Evolutionary conservation across 2,329 filamentous ascomycete genomes (phyloP).

Genomic region (Nannizziopsis arthrosporioides): DNA sequence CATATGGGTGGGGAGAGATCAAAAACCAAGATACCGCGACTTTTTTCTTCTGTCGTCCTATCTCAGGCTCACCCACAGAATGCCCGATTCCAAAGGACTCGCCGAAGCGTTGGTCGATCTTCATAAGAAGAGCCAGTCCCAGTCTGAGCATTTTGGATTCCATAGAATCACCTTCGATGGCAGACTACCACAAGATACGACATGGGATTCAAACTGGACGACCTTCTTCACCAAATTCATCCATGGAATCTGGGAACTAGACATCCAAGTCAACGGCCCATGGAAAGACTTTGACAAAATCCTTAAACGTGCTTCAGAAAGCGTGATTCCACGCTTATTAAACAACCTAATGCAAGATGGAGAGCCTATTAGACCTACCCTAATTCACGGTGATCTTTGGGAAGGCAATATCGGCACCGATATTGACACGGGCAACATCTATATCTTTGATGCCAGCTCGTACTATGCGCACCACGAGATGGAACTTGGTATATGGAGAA

Average conservation of each 20-base stretch:
- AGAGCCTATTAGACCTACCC: conserved; percentile 19
- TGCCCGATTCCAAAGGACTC: conserved; percentile 19
- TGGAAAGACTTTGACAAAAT: conserved; percentile 23
- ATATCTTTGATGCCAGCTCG: conserved; percentile 26
- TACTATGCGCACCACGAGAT: conserved; percentile 33
- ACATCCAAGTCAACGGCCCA: conserved; percentile 23
- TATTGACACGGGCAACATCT: conserved; percentile 19
- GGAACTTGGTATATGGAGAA: conserved; percentile 25
- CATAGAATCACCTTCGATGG: conserved; percentile 27
- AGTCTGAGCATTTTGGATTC: conserved; percentile 30
- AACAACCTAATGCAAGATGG: conserved; percentile 19
- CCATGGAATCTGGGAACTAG: conserved; percentile 20
- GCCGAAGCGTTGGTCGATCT: conserved; percentile 19
- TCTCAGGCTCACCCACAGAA: neutral
- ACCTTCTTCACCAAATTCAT: conserved; percentile 28
- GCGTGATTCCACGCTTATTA: conserved; percentile 26
- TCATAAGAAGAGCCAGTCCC: conserved; percentile 21
- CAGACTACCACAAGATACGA: conserved; percentile 18
- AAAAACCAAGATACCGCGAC: conserved; percentile 6
- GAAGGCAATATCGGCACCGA: conserved; percentile 28
- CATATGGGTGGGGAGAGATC: conserved; percentile 19
- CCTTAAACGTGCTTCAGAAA: conserved; percentile 15
- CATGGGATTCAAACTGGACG: conserved; percentile 29
- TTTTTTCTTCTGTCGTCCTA: conserved; percentile 13
- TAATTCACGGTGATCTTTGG: conserved; percentile 33